Base-by-base conservation (phyloP, 2,329 filamentous ascomycete species). In the Ophiostoma triangulosporum region DNA sequence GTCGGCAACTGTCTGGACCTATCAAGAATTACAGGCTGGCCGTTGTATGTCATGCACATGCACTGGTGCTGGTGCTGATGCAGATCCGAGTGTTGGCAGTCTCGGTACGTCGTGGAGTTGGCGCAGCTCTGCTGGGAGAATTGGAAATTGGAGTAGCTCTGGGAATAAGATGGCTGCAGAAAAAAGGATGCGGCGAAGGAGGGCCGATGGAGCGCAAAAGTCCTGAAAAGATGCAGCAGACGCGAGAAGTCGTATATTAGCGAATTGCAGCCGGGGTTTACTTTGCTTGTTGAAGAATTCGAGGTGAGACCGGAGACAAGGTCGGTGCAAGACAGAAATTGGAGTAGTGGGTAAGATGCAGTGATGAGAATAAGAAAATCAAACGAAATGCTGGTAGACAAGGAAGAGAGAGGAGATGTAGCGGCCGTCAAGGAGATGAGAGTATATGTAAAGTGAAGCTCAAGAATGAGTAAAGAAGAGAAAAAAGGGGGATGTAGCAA, bases 111-210 rank as follows among this genome's bases (percentile, higher is more conserved):
- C 24, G 20, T 36, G 38, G 38, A 14, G 38, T 24, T 24, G 36
- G 11, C 32, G 3, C 12, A 9, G 32, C 14, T 26, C 32, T 24
- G 14, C 29, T 53, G 12, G 45, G 6, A n/a, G 20, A 53, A 7
- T 49, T 53, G 51, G 51, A 43, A 45, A 43, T 49, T 53, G 51
- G 51, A 35, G 46, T 50, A 43, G 22, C 29, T 29, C 36, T 50
- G 52, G 52, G 22, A 50, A 50, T 50, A 54, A 45, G 32, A 36
- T 29, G 46, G 51, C 17, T 49, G 45, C 29, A 46, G 45, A 48
- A 14, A 4, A 31, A 32, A 31, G 29, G 15, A 11, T 12, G 27
- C 14, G 6, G 24, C 45, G 8, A 7, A 12, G 4, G 32, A 45
- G 40, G 6, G n/a, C 20, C 20, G 35, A 9, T n/a, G n/a, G n/a